Evolutionary conservation across 2,329 filamentous ascomycete genomes (phyloP).

Genomic region (Aspergillus nomiae): DNA sequence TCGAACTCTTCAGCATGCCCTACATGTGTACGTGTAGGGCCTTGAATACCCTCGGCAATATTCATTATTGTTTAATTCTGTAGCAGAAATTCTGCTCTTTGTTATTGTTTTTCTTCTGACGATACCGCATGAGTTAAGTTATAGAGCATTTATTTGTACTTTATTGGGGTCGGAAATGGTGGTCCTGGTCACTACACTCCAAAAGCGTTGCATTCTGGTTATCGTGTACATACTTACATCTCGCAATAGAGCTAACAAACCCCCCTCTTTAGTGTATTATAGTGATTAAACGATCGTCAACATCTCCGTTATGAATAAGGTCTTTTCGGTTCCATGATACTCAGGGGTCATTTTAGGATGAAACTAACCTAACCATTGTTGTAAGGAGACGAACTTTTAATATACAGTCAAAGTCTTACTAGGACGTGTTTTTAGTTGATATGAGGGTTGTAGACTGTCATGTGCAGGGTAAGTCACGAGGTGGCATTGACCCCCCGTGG

Average conservation of each 20-base stretch:
- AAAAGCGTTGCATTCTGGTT: slow-evolving; percentile 13
- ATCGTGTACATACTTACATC: slow-evolving; percentile 12
- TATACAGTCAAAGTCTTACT: neutral
- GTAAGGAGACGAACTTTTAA: neutral
- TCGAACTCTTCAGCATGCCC: neutral
- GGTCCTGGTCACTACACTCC: slow-evolving; percentile 7
- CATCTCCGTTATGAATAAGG: neutral
- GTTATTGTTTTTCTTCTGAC: slow-evolving; percentile 5
- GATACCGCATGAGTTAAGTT: slow-evolving; percentile 9
- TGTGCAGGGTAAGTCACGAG: neutral
- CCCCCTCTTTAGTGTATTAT: neutral
- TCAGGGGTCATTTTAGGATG: neutral
- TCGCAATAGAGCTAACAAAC: neutral
- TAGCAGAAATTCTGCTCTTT: neutral
- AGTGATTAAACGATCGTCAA: neutral
- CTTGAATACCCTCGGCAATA: neutral
- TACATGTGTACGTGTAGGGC: neutral
- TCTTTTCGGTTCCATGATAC: neutral
- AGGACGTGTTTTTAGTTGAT: neutral
- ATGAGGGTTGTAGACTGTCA: neutral
- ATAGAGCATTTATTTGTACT: slow-evolving; percentile 17
- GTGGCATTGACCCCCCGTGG: neutral
- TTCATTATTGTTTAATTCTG: slow-evolving; percentile 2
- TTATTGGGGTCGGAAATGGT: slow-evolving; percentile 4
- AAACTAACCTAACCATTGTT: neutral